A percentile compares a stretch with the other conserved stretches of the same genome.
These are phyloP conservation scores for Glycyrrhiza uralensis DNA, from an alignment of 306 rosid species.

Conservation along the genomic window DNA sequence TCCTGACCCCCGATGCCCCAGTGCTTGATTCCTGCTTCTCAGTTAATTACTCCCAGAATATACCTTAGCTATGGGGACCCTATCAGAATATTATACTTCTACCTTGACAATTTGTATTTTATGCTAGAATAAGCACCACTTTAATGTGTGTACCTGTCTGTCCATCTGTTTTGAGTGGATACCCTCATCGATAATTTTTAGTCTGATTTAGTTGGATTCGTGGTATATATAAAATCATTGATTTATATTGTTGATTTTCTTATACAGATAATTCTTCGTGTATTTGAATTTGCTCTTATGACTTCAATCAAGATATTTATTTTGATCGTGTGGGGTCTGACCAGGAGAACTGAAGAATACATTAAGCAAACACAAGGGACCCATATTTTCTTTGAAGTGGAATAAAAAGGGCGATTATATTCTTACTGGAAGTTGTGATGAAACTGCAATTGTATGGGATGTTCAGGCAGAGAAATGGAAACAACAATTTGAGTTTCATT, in stretches of 20 bases:
- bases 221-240: neutral
- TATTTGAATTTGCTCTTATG: slow-evolving; percentile 4
- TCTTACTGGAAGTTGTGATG: slow-evolving; percentile 94
- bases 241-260: neutral
- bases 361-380: slow-evolving; percentile 83
- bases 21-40: neutral
- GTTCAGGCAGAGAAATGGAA: slow-evolving; percentile 81
- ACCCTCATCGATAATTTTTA: neutral
- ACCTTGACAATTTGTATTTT: neutral
- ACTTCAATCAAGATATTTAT: neutral
- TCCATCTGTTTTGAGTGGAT: neutral
- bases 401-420: slow-evolving; percentile 93
- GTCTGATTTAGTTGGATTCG: slow-evolving; percentile 17
- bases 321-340: slow-evolving; percentile 17
- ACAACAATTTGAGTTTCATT: slow-evolving; percentile 90
- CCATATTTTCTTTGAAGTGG: slow-evolving; percentile 94
- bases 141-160: neutral
- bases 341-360: slow-evolving; percentile 84
- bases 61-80: neutral
- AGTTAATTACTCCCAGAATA: neutral
- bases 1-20: neutral
- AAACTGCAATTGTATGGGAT: slow-evolving; percentile 97
- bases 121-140: neutral
- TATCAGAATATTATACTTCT: neutral
- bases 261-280: neutral